A percentile compares a stretch with the other conserved stretches of the same genome.
Conservation (phyloP, 345 rosid species). For the Ceriops tagal region DNA sequence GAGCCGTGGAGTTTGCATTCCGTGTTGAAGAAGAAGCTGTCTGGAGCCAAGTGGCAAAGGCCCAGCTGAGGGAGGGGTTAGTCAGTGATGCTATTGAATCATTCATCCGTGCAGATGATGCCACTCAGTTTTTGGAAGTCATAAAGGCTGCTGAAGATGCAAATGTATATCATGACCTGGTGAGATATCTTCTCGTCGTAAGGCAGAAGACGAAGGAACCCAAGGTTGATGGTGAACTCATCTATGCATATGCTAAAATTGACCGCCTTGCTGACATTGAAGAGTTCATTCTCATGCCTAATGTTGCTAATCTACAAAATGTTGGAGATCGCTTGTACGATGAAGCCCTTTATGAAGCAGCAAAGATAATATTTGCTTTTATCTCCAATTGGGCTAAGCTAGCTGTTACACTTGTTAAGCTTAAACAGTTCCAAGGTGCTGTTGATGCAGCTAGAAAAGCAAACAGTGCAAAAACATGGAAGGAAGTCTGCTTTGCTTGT, state of each 20-base stretch:
- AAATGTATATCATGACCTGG: conserved; percentile 85
- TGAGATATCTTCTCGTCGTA: conserved; percentile 88
- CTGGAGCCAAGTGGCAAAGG: conserved; percentile 95
- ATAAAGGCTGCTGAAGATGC: conserved; percentile 68
- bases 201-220: conserved; percentile 95
- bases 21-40: conserved; percentile 97
- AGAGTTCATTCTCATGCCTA: conserved; percentile 92
- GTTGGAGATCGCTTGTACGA: conserved; percentile 93
- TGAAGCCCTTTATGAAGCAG: conserved; percentile 84
- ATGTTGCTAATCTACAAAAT: conserved; percentile 85
- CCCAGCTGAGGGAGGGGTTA: conserved; percentile 89
- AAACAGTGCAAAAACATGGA: conserved; percentile 97
- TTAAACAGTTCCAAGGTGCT: conserved; percentile 92
- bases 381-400: conserved; percentile 97
- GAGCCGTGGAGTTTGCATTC: conserved; percentile 97
- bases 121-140: conserved; percentile 73
- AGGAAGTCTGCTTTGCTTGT: conserved; percentile 94
- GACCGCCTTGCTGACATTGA: conserved; percentile 79
- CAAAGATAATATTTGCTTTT: conserved; percentile 87
- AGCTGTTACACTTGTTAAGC: conserved; percentile 86
- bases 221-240: conserved; percentile 89
- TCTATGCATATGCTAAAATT: conserved; percentile 83
- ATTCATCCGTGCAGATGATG: conserved; percentile 90
- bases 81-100: conserved; percentile 96
- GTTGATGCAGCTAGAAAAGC: conserved; percentile 99